Evolutionary conservation across 768 basidiomycete species (phyloP), one percentile per base, ranked within the genome.

Genomic region (Mycena alexandri): DNA sequence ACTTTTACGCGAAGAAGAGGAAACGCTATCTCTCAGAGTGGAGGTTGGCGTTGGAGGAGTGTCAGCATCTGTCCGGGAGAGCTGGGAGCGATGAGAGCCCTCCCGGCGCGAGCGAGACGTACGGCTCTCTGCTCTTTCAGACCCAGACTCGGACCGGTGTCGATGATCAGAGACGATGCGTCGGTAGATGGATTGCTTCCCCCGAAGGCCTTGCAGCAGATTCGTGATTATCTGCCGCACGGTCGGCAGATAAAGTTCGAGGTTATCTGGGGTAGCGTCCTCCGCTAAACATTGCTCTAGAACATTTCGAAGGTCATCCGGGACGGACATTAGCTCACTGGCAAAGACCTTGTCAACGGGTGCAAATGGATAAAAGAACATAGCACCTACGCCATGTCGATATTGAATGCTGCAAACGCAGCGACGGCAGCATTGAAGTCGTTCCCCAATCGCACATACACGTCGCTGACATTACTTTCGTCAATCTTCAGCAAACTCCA

Each of bases 381-480:
- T 63, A 51, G 21, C 21, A 87, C 94, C 78, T 79, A 98, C 97
- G 85, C 83, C 93, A 99, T 98, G 67, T 93, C 89, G 65, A 99
- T 96, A 68, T 90, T 89, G 71, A 91, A 95, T 14, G 86, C 82
- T 3, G 87, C 86, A 76, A 99, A 99, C 1, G 96, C 95, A 59
- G 91, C 88, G 43, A 96, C 94, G 12, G 96, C 96, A 17, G 89
- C 87, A 75, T 98, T 98, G 84, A 99, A 99, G 76, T 98, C 96
- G 79, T 99, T 98, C 24, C 98, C 98, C 24, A 99, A 84, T 61
- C 90, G 89, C 60, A 99, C 98, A 79, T 99, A 99, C 60, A 98
- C 93, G 78, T 98, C 95, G 84, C 96, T 98, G 76, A 99, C 95
- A 71, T 93, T 85, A 47, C 79, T 81, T 76, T 97, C 95, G 63